Evolutionary conservation across 345 rosid genomes (phyloP).

Genomic region (Populus ilicifolia): DNA sequence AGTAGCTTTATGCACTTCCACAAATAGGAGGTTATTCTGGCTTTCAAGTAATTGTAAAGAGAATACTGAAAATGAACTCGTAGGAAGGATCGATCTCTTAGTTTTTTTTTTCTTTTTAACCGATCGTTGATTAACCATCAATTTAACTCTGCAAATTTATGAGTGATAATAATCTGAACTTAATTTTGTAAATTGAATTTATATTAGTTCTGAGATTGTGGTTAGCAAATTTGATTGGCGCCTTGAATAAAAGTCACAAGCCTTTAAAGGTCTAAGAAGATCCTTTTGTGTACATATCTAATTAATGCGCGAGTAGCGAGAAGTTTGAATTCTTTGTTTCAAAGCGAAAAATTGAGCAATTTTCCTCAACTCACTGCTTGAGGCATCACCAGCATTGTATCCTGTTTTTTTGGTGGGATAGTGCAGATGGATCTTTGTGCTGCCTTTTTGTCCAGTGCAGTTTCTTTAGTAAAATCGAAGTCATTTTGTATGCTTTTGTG

Average conservation of each 20-base stretch:
- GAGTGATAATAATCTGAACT: not conserved
- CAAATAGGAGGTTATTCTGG: not conserved
- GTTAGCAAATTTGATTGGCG: not conserved
- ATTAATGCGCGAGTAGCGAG: not conserved
- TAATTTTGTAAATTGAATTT: not conserved
- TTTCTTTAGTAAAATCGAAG: not conserved
- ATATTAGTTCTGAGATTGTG: not conserved
- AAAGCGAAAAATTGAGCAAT: not conserved
- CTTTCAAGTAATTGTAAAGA: not conserved
- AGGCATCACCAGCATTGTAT: not conserved
- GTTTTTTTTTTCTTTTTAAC: not conserved
- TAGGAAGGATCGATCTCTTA: not conserved
- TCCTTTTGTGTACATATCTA: not conserved
- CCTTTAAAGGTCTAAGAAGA: not conserved
- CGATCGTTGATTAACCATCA: not conserved
- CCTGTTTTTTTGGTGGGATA: not conserved
- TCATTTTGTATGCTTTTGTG: conserved; percentile 8
- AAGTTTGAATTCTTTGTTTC: not conserved
- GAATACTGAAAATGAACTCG: not conserved
- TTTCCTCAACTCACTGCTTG: not conserved
- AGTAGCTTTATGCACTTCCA: not conserved
- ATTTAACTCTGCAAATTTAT: too few relatives aligned
- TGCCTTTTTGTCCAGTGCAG: not conserved
- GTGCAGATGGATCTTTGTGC: not conserved
- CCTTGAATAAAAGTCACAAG: not conserved